Base-by-base conservation (phyloP, 352 stramenopile species). In the Halophytophthora batemanensis region DNA sequence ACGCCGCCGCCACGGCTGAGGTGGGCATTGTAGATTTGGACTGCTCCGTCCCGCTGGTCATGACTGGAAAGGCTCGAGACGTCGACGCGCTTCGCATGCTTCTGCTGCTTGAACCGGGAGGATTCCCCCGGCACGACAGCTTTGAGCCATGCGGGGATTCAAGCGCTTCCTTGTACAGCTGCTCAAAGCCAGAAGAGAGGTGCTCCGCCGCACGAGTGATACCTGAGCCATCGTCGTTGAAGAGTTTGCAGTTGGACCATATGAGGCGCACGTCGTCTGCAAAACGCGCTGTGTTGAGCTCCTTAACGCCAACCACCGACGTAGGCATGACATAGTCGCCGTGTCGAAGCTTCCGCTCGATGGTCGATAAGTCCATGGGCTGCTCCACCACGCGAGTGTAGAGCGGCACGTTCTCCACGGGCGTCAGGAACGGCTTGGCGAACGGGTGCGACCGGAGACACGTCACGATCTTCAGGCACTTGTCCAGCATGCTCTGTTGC, bases 211-310 rank as follows among this genome's bases (percentile, higher is more conserved):
- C 82, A 34, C 82, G 80, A 0, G 74, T 77, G 36, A 93, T 90
- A 3, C 82, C 82, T 3, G 82, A 93, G 23, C 76, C 79, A 25
- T 91, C 80, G 42, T 93, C 82, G 53, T 93, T 93, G 42, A 90
- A 93, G 14, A 87, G 55, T 51, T 87, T 87, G 71, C 82, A 93
- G 54, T 93, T 93, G 13, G 69, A 59, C 82, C 82, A 93, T 36
- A 93, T 81, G 2, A 89, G 71, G n/a, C 76, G 80, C 51, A 93
- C 67, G 43, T 93, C 82, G 23, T 87, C 63, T 1, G 80, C 77
- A 51, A 93, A 90, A 22, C 66, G 66, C 18, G 67, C 63, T 0
- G 71, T 50, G 58, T 90, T 66, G 13, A 76, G 34, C 33, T 66
- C 57, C 51, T 83, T 82, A 1, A 66, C 72, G 17, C 49, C 53